Percentiles rank a stretch among this genome's conserved stretches.
Evolutionary conservation across 2,329 filamentous ascomycete genomes (phyloP).

Genomic region (Aspergillus ochraceus): DNA sequence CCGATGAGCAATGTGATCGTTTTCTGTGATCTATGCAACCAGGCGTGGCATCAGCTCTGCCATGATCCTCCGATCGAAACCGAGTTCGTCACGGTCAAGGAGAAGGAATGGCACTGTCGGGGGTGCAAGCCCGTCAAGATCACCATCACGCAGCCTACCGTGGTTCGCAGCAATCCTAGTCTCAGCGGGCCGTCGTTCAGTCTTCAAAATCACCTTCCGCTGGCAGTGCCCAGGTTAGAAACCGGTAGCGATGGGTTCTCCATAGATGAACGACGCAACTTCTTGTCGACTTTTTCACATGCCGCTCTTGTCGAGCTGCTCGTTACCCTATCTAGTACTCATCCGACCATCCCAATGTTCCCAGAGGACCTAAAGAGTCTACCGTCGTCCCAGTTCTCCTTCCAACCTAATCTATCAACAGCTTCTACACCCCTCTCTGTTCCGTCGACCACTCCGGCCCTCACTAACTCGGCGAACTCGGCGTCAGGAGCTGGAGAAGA

Average conservation of each 20-base stretch:
- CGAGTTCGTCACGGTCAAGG: slow-evolving; percentile 65
- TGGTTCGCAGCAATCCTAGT: slow-evolving; percentile 31
- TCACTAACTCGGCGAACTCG: neutral
- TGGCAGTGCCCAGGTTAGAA: slow-evolving; percentile 20
- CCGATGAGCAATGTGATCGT: slow-evolving; percentile 77
- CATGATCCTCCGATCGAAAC: slow-evolving; percentile 74
- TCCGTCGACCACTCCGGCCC: slow-evolving; percentile 8
- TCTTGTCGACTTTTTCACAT: slow-evolving; percentile 62
- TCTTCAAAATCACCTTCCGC: slow-evolving; percentile 14
- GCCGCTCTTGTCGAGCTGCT: slow-evolving; percentile 65
- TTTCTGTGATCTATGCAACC: slow-evolving; percentile 80
- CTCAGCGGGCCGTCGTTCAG: slow-evolving; percentile 2
- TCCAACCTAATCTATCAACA: slow-evolving; percentile 10
- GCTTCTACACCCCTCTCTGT: neutral
- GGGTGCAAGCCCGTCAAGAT: slow-evolving; percentile 57
- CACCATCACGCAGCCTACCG: slow-evolving; percentile 41
- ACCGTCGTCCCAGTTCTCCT: slow-evolving; percentile 24
- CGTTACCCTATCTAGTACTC: slow-evolving; percentile 59
- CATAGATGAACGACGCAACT: slow-evolving; percentile 57
- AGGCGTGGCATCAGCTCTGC: slow-evolving; percentile 78
- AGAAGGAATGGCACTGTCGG: slow-evolving; percentile 70
- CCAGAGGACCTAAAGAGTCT: slow-evolving; percentile 37
- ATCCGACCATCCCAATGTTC: slow-evolving; percentile 69
- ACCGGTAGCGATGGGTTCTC: slow-evolving; percentile 31
- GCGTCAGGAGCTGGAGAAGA: neutral